phyloP scores from a whole-genome alignment of 2,329 filamentous ascomycete genomes.

The Colletotrichum lini region DNA sequence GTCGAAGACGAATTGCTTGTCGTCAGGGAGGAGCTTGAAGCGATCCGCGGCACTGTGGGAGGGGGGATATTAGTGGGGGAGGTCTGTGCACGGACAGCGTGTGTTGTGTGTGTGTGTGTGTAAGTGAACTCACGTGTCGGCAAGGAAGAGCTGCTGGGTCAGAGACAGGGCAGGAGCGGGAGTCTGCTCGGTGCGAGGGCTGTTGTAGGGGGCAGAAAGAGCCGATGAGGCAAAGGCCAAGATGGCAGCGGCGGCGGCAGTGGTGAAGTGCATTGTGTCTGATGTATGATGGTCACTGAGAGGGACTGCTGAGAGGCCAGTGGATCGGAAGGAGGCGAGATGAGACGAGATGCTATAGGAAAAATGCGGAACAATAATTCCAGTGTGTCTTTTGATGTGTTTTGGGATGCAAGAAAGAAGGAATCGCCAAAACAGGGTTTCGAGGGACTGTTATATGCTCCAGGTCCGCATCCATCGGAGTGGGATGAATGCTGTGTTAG shows the following conservation, averaged over 20 bases:
- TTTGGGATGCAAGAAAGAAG: slow-evolving; percentile 22
- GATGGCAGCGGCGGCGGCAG: slow-evolving; percentile 53
- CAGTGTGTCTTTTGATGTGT: background rate
- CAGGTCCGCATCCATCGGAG: background rate
- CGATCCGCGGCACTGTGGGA: slow-evolving; percentile 57
- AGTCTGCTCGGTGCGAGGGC: slow-evolving; percentile 24
- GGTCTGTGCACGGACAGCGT: background rate
- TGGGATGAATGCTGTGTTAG: background rate
- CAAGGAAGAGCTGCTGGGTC: slow-evolving; percentile 56
- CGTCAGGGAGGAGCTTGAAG: slow-evolving; percentile 58
- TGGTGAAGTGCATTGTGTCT: slow-evolving; percentile 51
- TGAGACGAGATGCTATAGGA: slow-evolving; percentile 5
- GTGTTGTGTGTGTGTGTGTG: background rate
- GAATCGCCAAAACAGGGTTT: background rate
- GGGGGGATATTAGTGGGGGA: slow-evolving; percentile 37
- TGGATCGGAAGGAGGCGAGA: slow-evolving; percentile 1
- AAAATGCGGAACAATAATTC: background rate
- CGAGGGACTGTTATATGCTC: slow-evolving; percentile 34
- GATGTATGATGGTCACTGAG: slow-evolving; percentile 16
- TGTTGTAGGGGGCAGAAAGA: slow-evolving; percentile 45
- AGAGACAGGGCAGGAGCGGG: slow-evolving; percentile 42
- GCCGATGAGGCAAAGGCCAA: slow-evolving; percentile 56
- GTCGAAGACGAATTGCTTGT: slow-evolving; percentile 65
- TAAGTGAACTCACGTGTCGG: slow-evolving; percentile 54
- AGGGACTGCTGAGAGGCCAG: background rate